Conservation (phyloP, 345 rosid species). For the Euphorbia peplus region DNA sequence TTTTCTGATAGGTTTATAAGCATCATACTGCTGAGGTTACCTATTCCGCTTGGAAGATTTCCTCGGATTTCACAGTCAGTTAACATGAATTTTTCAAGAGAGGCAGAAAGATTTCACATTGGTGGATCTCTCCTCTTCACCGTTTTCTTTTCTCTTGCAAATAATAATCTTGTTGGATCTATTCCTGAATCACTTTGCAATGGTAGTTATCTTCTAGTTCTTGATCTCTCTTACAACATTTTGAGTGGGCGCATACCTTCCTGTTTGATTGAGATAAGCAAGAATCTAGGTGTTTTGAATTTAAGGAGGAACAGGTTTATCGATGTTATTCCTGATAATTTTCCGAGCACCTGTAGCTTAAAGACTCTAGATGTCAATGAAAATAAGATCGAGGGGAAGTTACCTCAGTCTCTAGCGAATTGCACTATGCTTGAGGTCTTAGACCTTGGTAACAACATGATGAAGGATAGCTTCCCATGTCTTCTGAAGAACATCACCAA, state of each 20-base stretch:
- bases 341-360: background rate
- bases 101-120: too few species aligned
- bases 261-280: constrained; percentile 8
- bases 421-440: constrained; percentile 35
- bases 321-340: background rate
- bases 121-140: constrained; percentile 1
- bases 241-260: constrained; percentile 32
- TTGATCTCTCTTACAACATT: constrained; percentile 38
- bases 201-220: constrained; percentile 8
- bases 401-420: constrained; percentile 30
- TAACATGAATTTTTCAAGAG: too few species aligned
- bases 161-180: constrained; percentile 28
- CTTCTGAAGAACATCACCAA: constrained; percentile 23
- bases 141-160: constrained; percentile 32
- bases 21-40: too few species aligned
- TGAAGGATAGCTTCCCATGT: constrained; percentile 37
- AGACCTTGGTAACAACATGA: too few species aligned
- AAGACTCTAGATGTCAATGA: constrained; percentile 30
- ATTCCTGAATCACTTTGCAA: constrained; percentile 42
- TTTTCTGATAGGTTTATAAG: too few species aligned
- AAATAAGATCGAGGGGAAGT: constrained; percentile 30
- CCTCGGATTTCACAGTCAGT: too few species aligned
- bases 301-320: constrained; percentile 26
- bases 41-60: constrained; percentile 33
- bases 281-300: constrained; percentile 29